Evolutionary conservation across 306 rosid species (phyloP).

Genomic region (Prunus mira): DNA sequence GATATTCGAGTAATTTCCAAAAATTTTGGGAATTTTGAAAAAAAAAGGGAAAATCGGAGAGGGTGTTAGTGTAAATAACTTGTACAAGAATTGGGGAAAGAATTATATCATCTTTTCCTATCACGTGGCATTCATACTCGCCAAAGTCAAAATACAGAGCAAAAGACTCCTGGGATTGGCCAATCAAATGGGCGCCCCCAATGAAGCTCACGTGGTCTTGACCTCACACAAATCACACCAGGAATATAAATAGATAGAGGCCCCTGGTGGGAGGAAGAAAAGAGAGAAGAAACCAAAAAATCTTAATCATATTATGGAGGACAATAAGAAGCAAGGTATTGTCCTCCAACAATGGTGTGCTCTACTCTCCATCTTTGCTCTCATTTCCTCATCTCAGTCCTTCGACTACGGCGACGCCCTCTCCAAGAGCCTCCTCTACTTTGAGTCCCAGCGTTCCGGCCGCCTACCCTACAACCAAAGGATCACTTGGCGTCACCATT

Average conservation of each 20-base stretch:
- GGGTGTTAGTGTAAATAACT: too few relatives aligned
- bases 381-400: constrained; percentile 35
- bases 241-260: background rate
- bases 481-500: constrained; percentile 78
- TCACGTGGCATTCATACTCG: background rate
- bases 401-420: constrained; percentile 60
- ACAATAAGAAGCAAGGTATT: constrained; percentile 25
- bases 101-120: too few relatives aligned
- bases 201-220: constrained; percentile 1
- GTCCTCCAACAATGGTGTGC: constrained; percentile 28
- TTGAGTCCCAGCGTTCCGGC: constrained; percentile 87
- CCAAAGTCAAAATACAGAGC: background rate
- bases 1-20: too few relatives aligned
- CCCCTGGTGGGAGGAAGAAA: background rate
- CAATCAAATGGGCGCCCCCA: background rate
- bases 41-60: rapidly evolving
- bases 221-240: background rate
- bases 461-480: constrained; percentile 76
- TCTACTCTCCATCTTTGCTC: constrained; percentile 33
- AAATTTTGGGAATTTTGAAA: too few relatives aligned
- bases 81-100: too few relatives aligned
- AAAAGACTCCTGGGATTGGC: background rate
- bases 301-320: constrained; percentile 21
- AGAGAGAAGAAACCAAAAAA: background rate
- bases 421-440: constrained; percentile 71